These are phyloP conservation scores for Boeremia lycopersici DNA, from an alignment of 2,329 filamentous ascomycete species.

Conservation along the genomic window DNA sequence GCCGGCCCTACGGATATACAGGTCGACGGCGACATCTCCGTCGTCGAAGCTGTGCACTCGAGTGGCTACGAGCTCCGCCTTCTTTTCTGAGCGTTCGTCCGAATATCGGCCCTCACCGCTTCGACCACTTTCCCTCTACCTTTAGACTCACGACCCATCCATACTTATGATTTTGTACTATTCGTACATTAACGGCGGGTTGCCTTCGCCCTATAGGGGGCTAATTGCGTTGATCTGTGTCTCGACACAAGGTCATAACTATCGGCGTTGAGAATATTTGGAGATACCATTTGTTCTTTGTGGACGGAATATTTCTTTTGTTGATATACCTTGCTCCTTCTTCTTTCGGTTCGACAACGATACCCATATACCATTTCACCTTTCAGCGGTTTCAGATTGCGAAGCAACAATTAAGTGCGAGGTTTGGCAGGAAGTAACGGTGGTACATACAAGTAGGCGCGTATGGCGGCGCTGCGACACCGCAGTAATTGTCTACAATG, in stretches of 20 bases:
- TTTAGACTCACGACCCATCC: slow-evolving; percentile 26
- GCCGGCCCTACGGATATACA: slow-evolving; percentile 55
- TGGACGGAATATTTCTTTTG: slow-evolving; percentile 28
- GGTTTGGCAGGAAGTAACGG: slow-evolving; percentile 19
- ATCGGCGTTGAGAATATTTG: slow-evolving; percentile 32
- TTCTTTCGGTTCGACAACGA: slow-evolving; percentile 40
- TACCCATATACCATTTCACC: slow-evolving; percentile 45
- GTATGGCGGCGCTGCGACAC: slow-evolving; percentile 19
- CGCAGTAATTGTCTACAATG: slow-evolving; percentile 27
- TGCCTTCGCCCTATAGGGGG: slow-evolving; percentile 16
- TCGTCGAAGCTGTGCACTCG: slow-evolving; percentile 51
- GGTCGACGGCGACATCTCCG: slow-evolving; percentile 55
- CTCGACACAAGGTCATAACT: slow-evolving; percentile 13
- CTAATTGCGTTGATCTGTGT: slow-evolving; percentile 23
- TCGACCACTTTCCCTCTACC: slow-evolving; percentile 16
- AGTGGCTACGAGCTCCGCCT: slow-evolving; percentile 57
- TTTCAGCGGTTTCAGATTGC: slow-evolving; percentile 33
- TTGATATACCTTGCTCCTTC: slow-evolving; percentile 27
- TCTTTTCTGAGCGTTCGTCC: slow-evolving; percentile 47
- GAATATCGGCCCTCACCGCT: slow-evolving; percentile 1
- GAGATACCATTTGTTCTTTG: slow-evolving; percentile 38
- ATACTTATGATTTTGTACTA: slow-evolving; percentile 43
- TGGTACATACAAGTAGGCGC: slow-evolving; percentile 22
- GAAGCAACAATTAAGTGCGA: slow-evolving; percentile 30
- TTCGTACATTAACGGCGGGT: slow-evolving; percentile 33